A percentile compares a stretch with the other conserved stretches of the same genome.
Evolutionary conservation across 2,329 filamentous ascomycete species (phyloP).

Genomic region (Keithomyces neogunnii): DNA sequence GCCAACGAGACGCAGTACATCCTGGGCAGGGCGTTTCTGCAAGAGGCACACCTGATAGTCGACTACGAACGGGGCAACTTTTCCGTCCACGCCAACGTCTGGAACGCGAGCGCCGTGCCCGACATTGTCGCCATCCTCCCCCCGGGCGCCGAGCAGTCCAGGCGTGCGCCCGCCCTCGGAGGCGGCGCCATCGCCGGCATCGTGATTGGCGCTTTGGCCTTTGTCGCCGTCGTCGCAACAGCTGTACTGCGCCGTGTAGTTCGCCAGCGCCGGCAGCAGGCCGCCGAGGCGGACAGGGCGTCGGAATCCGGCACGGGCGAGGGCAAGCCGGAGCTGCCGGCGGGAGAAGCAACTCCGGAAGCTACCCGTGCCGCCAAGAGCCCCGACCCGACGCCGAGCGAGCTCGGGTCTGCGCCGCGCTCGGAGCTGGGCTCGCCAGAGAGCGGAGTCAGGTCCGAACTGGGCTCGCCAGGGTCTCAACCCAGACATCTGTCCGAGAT

Average conservation of each 20-base stretch:
- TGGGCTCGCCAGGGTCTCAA: not conserved
- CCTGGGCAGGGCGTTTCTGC: slow-evolving; percentile 9
- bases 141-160: not conserved
- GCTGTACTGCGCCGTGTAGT: slow-evolving; percentile 3
- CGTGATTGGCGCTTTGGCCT: slow-evolving; percentile 4
- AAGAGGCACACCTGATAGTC: slow-evolving; percentile 11
- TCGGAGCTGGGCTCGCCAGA: no score
- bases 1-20: slow-evolving; percentile 11
- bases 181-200: slow-evolving; percentile 2
- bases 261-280: not conserved
- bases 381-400: no score
- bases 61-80: slow-evolving; percentile 12
- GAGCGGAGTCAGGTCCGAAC: no score
- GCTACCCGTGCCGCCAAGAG: no score
- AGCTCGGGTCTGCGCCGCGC: no score
- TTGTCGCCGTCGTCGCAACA: slow-evolving; percentile 1
- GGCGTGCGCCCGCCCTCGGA: not conserved
- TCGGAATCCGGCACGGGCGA: not conserved
- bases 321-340: not conserved
- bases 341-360: no score
- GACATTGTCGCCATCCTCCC: slow-evolving; percentile 7
- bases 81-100: slow-evolving; percentile 5
- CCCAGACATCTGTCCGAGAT: slow-evolving; percentile 2
- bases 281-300: not conserved
- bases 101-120: slow-evolving; percentile 7